Evolutionary conservation across 2,329 filamentous ascomycete species (phyloP).

Genomic region (Whalleya microplaca): DNA sequence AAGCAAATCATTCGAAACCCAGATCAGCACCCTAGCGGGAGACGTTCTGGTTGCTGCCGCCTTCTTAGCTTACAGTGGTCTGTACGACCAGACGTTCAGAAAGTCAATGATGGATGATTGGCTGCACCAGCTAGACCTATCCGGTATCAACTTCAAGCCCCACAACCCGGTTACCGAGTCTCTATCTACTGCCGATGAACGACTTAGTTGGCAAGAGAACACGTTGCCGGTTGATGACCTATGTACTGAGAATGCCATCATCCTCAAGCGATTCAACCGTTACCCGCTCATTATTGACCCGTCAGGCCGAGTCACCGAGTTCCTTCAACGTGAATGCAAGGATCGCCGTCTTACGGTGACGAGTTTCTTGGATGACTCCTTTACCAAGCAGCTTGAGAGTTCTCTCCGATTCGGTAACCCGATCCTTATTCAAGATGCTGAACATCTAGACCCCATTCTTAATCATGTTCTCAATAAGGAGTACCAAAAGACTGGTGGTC

Average conservation of each 20-base stretch:
- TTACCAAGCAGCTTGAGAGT: conserved; percentile 97
- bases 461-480: conserved; percentile 99
- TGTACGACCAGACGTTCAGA: conserved; percentile 97
- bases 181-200: conserved; percentile 92
- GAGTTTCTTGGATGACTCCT: conserved; percentile 96
- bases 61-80: conserved; percentile 93
- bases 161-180: conserved; percentile 97
- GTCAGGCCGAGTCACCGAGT: conserved; percentile 91
- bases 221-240: conserved; percentile 93
- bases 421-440: conserved; percentile 97
- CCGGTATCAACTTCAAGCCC: conserved; percentile 90
- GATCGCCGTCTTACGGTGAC: conserved; percentile 93
- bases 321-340: conserved; percentile 92
- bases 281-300: conserved; percentile 99
- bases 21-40: conserved; percentile 94
- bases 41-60: conserved; percentile 96
- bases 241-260: conserved; percentile 97
- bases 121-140: conserved; percentile 89
- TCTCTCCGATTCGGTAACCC: conserved; percentile 97
- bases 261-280: conserved; percentile 96
- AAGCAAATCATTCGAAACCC: conserved; percentile 96
- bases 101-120: conserved; percentile 98
- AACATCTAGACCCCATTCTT: conserved; percentile 94
- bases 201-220: conserved; percentile 93
- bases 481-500: conserved; percentile 97